These are phyloP conservation scores for Vitis vinifera DNA, from an alignment of 164 flowering plant species.

Conservation along the genomic window ASM3070453v1 NC_081805.1:1146001-1146500, in stretches of 20 bases:
- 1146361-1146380: constrained; percentile 70
- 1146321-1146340: constrained; percentile 61
- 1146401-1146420: constrained; percentile 41
- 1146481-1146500: constrained; percentile 56
- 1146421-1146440: constrained; percentile 73
- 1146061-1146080: background rate
- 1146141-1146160: background rate
- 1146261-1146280: constrained; percentile 66
- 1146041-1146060: background rate
- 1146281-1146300: constrained; percentile 63
- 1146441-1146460: constrained; percentile 52
- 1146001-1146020: background rate
- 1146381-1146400: constrained; percentile 85
- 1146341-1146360: constrained; percentile 72
- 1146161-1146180: background rate
- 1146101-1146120: background rate
- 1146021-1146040: background rate
- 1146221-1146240: constrained; percentile 83
- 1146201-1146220: constrained; percentile 37
- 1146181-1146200: background rate
- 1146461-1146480: constrained; percentile 64
- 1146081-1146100: background rate
- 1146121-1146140: background rate
- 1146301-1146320: constrained; percentile 67
- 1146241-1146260: constrained; percentile 81